Base-by-base conservation (phyloP, 768 basidiomycete genomes). In the Ramaria sp. region DNA sequence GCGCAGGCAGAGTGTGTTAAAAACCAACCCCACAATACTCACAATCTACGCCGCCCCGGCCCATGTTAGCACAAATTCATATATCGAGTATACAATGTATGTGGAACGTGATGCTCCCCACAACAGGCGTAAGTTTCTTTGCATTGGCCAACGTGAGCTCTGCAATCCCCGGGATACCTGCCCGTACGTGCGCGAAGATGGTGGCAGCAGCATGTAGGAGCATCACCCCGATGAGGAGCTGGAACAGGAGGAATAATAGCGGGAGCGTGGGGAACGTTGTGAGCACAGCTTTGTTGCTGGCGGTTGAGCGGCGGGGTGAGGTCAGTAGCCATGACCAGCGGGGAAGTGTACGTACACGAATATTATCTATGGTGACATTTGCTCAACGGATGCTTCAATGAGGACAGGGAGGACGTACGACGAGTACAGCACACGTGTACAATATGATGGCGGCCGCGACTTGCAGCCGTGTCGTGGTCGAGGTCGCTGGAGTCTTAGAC, bases 1-100 rank as follows among this genome's bases (percentile, higher is more conserved):
- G 27, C 86, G 77, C 53, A 90, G 72, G 64, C 88, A 90, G 5
- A 88, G 76, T 0, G 83, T 88, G 61, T 89, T 89, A 73, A 89
- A 88, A 1, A 86, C 78, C 4, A 91, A 74, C 1, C 88, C 86
- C 7, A 82, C 70, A n/a, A 86, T 79, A 63, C 87, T 86, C 45
- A 87, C 82, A 1, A 78, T 67, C 0, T 56, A 19, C 72, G 72
- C n/a, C 63, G 50, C 1, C 73, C 59, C 5, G 11, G 34, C n/a
- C n/a, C n/a, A n/a, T n/a, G n/a, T 12, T 10, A 34, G 33, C 33
- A 34, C 33, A 37, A 33, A n/a, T n/a, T n/a, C n/a, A n/a, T n/a
- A n/a, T n/a, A n/a, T n/a, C n/a, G n/a, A n/a, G n/a, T n/a, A n/a
- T n/a, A n/a, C n/a, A n/a, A n/a, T n/a, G n/a, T n/a, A n/a, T n/a